phyloP scores from a whole-genome alignment of 805 yeast species.

The Metschnikowia dekortorum region DNA sequence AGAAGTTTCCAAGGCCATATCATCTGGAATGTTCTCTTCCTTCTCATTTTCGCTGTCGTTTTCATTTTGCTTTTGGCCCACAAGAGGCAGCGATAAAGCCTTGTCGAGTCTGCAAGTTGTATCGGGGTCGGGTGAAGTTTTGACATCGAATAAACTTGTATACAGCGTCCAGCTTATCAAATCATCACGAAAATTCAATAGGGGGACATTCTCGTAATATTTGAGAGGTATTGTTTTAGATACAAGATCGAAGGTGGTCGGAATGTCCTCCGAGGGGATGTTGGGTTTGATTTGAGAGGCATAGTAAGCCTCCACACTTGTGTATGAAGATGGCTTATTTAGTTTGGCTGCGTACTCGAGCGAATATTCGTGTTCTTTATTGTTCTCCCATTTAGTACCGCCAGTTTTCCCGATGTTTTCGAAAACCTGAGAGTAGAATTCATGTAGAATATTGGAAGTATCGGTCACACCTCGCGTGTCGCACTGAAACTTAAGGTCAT shows the following conservation, averaged over 20 bases:
- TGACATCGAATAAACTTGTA: conserved; percentile 15
- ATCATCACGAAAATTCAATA: conserved; percentile 19
- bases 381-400: conserved; percentile 13
- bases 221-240: conserved; percentile 18
- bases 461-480: conserved; percentile 26
- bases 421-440: conserved; percentile 17
- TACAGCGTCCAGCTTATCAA: conserved; percentile 20
- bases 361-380: conserved; percentile 18
- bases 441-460: conserved; percentile 14
- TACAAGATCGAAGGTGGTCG: conserved; percentile 27
- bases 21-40: background rate
- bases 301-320: conserved; percentile 7
- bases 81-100: background rate
- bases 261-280: conserved; percentile 12
- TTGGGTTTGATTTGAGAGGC: conserved; percentile 2
- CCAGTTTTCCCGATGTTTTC: conserved; percentile 13
- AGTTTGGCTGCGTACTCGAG: conserved; percentile 26
- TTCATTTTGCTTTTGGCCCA: background rate
- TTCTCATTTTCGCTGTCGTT: background rate
- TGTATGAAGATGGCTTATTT: conserved; percentile 11
- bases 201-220: conserved; percentile 13
- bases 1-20: background rate
- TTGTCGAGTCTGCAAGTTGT: background rate
- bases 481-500: conserved; percentile 54
- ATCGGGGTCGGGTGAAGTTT: background rate